Evolutionary conservation across 345 rosid species (phyloP).

Genomic region (Lepidium sativum): DNA sequence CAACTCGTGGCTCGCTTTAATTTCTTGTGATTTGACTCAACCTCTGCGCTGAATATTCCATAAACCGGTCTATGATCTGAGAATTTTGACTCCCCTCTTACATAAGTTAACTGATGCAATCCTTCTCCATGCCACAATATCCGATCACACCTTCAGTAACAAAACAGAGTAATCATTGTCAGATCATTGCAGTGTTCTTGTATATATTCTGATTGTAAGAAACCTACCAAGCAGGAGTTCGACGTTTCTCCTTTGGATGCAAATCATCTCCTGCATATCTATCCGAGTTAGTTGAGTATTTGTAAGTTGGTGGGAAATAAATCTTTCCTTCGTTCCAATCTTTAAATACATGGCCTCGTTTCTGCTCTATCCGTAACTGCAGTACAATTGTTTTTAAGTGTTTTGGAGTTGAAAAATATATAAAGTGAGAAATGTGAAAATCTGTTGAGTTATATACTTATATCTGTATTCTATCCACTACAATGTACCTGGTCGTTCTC

Average conservation of each 20-base stretch:
- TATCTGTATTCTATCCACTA: neutral
- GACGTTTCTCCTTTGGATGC: constrained; percentile 93
- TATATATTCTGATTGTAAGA: neutral
- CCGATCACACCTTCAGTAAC: constrained; percentile 71
- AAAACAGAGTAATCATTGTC: neutral
- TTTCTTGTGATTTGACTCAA: constrained; percentile 66
- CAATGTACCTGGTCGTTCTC: constrained; percentile 78
- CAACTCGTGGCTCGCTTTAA: constrained; percentile 65
- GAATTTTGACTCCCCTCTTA: constrained; percentile 88
- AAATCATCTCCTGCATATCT: constrained; percentile 85
- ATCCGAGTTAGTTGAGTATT: constrained; percentile 94
- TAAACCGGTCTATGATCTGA: constrained; percentile 98
- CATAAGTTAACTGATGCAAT: constrained; percentile 78
- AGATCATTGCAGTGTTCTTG: constrained; percentile 3
- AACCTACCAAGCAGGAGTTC: constrained; percentile 96
- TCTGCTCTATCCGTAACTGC: constrained; percentile 92
- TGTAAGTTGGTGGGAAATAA: constrained; percentile 97
- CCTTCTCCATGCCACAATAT: constrained; percentile 97
- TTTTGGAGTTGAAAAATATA: neutral
- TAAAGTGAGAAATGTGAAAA: neutral
- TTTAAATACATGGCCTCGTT: constrained; percentile 67
- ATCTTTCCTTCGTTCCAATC: constrained; percentile 97
- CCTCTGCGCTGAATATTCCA: constrained; percentile 89
- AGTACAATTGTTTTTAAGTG: constrained; percentile 6
- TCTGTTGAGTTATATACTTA: too few species aligned